A percentile compares a stretch with the other conserved stretches of the same genome.
Evolutionary conservation across 345 rosid species (phyloP).

Genomic region (Camelina sativa): DNA sequence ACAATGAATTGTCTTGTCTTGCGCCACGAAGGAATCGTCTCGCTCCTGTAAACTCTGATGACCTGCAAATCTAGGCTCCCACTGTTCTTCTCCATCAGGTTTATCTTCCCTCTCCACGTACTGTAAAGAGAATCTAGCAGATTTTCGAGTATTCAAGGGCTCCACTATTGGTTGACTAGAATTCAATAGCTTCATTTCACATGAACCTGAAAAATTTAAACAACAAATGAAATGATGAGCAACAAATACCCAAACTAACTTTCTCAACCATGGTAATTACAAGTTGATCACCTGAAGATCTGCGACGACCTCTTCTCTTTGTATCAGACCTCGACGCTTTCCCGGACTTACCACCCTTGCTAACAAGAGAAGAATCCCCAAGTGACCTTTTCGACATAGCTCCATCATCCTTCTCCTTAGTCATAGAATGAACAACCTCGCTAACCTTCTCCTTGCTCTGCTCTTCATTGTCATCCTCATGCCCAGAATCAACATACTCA

Average conservation of each 20-base stretch:
- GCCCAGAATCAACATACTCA: constrained; percentile 60
- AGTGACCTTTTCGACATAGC: constrained; percentile 39
- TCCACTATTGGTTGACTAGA: constrained; percentile 81
- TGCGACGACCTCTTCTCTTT: constrained; percentile 66
- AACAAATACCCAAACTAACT: background rate
- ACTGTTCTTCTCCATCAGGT: constrained; percentile 57
- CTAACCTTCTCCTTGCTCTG: constrained; percentile 41
- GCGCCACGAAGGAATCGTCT: constrained; percentile 74
- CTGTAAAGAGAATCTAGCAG: constrained; percentile 84
- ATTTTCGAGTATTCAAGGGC: constrained; percentile 83
- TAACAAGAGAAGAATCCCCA: constrained; percentile 47
- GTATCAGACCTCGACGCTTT: constrained; percentile 52
- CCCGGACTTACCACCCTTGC: constrained; percentile 48
- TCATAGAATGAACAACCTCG: constrained; percentile 40
- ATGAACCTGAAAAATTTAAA: constrained; percentile 57
- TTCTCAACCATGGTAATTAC: constrained; percentile 2
- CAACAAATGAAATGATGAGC: constrained; percentile 14
- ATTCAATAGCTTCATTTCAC: constrained; percentile 84
- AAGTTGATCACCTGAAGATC: constrained; percentile 54
- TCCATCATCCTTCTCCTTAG: constrained; percentile 49
- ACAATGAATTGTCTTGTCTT: constrained; percentile 80
- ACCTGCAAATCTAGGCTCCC: constrained; percentile 95
- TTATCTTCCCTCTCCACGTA: constrained; percentile 72
- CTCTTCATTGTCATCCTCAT: constrained; percentile 44
- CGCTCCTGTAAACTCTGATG: constrained; percentile 82